phyloP scores from a whole-genome alignment of 805 yeast genomes.

The Suhomyces vadensis region DNA sequence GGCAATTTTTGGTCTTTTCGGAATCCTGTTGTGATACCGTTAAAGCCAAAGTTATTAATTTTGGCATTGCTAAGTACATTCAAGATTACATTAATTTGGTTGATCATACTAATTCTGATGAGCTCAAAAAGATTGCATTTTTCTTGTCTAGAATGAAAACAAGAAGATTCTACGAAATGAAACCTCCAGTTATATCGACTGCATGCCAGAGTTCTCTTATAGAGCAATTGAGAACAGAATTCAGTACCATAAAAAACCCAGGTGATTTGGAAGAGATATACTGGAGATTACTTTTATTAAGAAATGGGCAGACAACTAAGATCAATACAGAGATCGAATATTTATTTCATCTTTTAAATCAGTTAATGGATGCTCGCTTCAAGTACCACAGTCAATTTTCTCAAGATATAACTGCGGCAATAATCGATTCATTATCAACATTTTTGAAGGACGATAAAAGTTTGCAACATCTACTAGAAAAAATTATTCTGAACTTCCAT shows the following conservation, averaged over 20 bases:
- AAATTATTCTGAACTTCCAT: slow-evolving; percentile 19
- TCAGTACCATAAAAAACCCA: slow-evolving; percentile 6
- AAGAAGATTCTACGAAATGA: slow-evolving; percentile 11
- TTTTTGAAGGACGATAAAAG: slow-evolving; percentile 22
- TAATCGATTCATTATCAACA: slow-evolving; percentile 34
- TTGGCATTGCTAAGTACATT: slow-evolving; percentile 44
- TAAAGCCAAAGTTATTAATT: slow-evolving; percentile 46
- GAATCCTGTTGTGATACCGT: slow-evolving; percentile 46
- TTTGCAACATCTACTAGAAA: slow-evolving; percentile 15
- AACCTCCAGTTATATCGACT: slow-evolving; percentile 27
- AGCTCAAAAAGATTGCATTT: slow-evolving; percentile 30
- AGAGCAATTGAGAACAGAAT: slow-evolving; percentile 11
- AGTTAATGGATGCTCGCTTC: slow-evolving; percentile 11
- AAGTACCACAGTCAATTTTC: slow-evolving; percentile 23
- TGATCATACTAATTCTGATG: slow-evolving; percentile 16
- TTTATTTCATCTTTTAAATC: slow-evolving; percentile 17
- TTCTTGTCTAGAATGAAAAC: slow-evolving; percentile 19
- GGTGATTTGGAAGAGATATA: slow-evolving; percentile 39
- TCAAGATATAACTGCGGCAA: slow-evolving; percentile 44
- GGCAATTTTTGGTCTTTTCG: slow-evolving; percentile 46
- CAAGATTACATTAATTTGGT: slow-evolving; percentile 48
- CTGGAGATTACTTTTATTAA: slow-evolving; percentile 53
- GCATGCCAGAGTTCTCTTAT: slow-evolving; percentile 25
- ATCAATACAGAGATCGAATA: slow-evolving; percentile 20
- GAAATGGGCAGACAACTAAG: slow-evolving; percentile 26